Percentiles rank a stretch among this genome's conserved stretches.
These are phyloP conservation scores for Ophiostoma perfectum DNA, from an alignment of 2,329 filamentous ascomycete species.

Conservation along the genomic window DNA sequence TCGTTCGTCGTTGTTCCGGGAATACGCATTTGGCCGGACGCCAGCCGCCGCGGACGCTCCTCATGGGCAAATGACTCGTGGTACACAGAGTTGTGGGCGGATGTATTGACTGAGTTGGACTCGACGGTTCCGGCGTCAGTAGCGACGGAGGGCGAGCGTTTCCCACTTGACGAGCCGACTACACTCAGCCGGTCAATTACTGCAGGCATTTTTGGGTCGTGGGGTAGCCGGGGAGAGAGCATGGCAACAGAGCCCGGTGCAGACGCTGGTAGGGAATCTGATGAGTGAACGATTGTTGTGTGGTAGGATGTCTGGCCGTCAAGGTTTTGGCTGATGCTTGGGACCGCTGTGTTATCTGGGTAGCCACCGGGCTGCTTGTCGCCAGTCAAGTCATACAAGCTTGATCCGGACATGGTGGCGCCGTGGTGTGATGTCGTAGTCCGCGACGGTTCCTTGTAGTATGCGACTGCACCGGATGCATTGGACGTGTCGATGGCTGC, in stretches of 20 bases:
- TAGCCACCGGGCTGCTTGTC: slow-evolving; percentile 29
- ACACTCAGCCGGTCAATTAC: slow-evolving; percentile 53
- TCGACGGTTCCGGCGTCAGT: slow-evolving; percentile 52
- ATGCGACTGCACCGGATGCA: slow-evolving; percentile 46
- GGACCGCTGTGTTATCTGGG: slow-evolving; percentile 31
- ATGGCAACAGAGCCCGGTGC: background rate
- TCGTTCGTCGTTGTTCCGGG: slow-evolving; percentile 51
- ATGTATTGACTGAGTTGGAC: slow-evolving; percentile 52
- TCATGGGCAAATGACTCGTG: slow-evolving; percentile 52
- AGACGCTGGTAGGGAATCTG: background rate
- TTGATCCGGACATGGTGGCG: background rate
- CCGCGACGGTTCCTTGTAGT: slow-evolving; percentile 43
- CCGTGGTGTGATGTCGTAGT: slow-evolving; percentile 30
- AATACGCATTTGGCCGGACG: slow-evolving; percentile 47
- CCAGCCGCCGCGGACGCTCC: slow-evolving; percentile 41
- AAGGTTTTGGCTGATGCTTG: slow-evolving; percentile 42
- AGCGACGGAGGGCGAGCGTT: slow-evolving; percentile 54
- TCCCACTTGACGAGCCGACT: slow-evolving; percentile 39
- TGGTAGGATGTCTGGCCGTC: slow-evolving; percentile 36
- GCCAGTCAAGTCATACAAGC: slow-evolving; percentile 35
- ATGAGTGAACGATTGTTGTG: slow-evolving; percentile 26
- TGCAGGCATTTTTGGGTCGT: slow-evolving; percentile 42
- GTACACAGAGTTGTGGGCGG: slow-evolving; percentile 53
- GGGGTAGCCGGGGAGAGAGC: slow-evolving; percentile 14
- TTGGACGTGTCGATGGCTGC: slow-evolving; percentile 43